Base-by-base conservation (phyloP, 2,329 filamentous ascomycete genomes). In the Neofusicoccum ribis region DNA sequence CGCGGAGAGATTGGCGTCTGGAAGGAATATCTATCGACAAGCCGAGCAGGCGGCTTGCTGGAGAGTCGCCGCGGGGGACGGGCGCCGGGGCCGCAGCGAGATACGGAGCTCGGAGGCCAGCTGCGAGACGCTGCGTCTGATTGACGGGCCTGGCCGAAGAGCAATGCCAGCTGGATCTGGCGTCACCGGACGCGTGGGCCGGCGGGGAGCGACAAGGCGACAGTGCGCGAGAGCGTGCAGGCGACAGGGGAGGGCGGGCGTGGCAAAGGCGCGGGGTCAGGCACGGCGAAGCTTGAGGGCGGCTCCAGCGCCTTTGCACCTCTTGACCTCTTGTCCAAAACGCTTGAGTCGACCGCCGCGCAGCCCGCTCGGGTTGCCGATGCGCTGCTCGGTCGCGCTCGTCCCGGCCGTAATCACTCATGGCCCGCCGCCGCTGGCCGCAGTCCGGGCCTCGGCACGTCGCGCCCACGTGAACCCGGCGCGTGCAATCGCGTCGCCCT, bases 251-350 rank as follows among this genome's bases (percentile, higher is more conserved):
- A 7, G 27, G 20, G 27, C 27, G 7, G 17, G 15, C 14, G 41
- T 11, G 6, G 15, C 15, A 7, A 6, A n/a, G 39, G 20, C 39
- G 41, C 54, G 39, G 54, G 54, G 41, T 36, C 56, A 36, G n/a
- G 15, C 41, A 37, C 39, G 52, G 56, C 56, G 56, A 59, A 44
- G 56, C 56, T 60, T 60, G 56, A 37, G n/a, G 31, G 56, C 56
- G 5, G 56, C 56, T 14, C 43, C 41, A 36, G 37, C 11, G 11
- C 3, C 37, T 15, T 12, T 4, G 36, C 37, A 39, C 31, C 37
- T 41, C 37, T 60, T 20, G 56, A 41, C 11, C 39, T 47, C 56
- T 60, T 60, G 56, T 17, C 14, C 56, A 47, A 59, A 60, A 60
- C 56, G 56, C 56, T 60, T 60, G 41, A 37, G 27, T 60, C 27